Evolutionary conservation across 495 filamentous ascomycete genomes (phyloP).

Genomic region (Penicillium steckii): DNA sequence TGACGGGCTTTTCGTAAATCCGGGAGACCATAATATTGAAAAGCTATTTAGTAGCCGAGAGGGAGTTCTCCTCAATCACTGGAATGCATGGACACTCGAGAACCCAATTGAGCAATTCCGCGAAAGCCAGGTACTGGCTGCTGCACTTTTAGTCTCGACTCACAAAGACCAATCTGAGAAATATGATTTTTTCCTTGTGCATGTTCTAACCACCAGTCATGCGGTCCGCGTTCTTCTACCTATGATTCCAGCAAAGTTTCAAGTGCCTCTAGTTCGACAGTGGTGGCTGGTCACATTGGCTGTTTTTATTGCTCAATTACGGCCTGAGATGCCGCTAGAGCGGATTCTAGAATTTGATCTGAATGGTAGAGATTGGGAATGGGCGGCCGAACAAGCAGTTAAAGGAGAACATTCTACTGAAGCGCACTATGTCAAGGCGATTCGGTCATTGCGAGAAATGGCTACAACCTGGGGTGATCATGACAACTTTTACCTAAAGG

Average conservation of each 20-base stretch:
- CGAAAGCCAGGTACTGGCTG: conserved; percentile 73
- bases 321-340: conserved; percentile 68
- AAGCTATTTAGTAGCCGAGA: conserved; percentile 68
- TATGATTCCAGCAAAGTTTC: conserved; percentile 67
- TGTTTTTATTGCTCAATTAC: conserved; percentile 71
- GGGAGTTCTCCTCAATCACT: conserved; percentile 72
- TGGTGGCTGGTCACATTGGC: conserved; percentile 86
- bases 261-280: conserved; percentile 69
- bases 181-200: conserved; percentile 85
- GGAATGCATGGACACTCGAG: conserved; percentile 77
- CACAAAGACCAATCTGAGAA: conserved; percentile 34
- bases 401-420: conserved; percentile 64
- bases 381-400: conserved; percentile 66
- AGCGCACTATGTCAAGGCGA: conserved; percentile 79
- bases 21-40: conserved; percentile 63
- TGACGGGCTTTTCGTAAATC: conserved; percentile 53
- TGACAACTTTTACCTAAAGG: conserved; percentile 70
- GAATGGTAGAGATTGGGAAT: conserved; percentile 69
- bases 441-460: conserved; percentile 71
- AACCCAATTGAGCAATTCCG: conserved; percentile 69
- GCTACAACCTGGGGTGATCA: conserved; percentile 82
- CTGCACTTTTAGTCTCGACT: conserved; percentile 66
- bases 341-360: conserved; percentile 59
- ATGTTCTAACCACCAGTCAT: conserved; percentile 80
- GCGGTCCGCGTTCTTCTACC: conserved; percentile 85